Conservation (phyloP, 441 rosid genomes). For the Erodium texanum region DNA sequence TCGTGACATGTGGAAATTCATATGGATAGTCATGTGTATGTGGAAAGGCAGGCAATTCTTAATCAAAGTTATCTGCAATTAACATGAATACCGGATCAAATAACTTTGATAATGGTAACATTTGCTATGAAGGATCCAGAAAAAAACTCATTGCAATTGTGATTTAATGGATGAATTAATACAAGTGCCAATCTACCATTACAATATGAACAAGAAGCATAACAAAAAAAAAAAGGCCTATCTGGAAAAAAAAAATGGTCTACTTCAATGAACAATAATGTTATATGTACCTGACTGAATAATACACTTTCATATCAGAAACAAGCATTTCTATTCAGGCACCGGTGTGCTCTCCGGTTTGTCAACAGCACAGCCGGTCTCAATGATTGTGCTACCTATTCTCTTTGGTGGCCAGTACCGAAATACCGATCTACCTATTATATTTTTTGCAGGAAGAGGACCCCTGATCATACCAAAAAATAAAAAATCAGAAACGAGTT, state of each 20-base stretch:
- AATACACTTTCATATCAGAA: background rate
- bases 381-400: background rate
- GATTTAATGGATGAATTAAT: too few relatives aligned
- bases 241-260: background rate
- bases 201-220: conserved; percentile 10
- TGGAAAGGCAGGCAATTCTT: too few relatives aligned
- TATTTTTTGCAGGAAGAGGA: background rate
- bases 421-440: conserved; percentile 2
- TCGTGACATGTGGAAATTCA: too few relatives aligned
- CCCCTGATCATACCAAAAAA: background rate
- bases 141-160: background rate
- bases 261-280: background rate
- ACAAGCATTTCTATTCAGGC: background rate
- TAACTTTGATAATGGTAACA: too few relatives aligned
- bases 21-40: too few relatives aligned
- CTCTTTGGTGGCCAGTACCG: background rate
- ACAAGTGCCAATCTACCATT: background rate
- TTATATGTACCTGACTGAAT: background rate
- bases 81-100: too few relatives aligned
- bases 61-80: too few relatives aligned
- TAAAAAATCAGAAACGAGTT: too few relatives aligned
- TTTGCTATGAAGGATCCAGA: too few relatives aligned
- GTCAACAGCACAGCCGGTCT: background rate
- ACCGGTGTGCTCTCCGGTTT: background rate
- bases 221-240: too few relatives aligned